phyloP scores from a whole-genome alignment of 2,329 filamentous ascomycete genomes.

The Microcera coccophila region DNA sequence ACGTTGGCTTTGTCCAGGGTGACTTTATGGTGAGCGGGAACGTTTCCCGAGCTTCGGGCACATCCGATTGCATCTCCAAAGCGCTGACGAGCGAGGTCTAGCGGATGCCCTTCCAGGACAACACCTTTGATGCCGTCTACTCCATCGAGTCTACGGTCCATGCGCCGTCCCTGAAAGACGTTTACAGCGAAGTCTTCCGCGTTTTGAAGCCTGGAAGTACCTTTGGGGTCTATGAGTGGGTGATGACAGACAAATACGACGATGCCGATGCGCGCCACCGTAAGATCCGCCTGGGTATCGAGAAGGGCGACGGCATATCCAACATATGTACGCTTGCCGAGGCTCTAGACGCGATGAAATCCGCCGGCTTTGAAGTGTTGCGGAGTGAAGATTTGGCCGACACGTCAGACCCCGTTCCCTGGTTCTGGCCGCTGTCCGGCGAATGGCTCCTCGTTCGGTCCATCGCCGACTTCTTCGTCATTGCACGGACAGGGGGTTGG shows the following conservation, averaged over 20 bases:
- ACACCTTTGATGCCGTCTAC: slow-evolving; percentile 91
- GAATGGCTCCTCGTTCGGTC: slow-evolving; percentile 78
- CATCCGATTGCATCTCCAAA: not conserved
- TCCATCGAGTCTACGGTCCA: slow-evolving; percentile 97
- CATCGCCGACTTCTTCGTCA: slow-evolving; percentile 75
- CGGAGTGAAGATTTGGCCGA: slow-evolving; percentile 83
- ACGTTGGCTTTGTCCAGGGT: slow-evolving; percentile 85
- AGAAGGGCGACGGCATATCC: slow-evolving; percentile 92
- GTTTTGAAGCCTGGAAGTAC: slow-evolving; percentile 93
- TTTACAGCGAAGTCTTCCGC: slow-evolving; percentile 91
- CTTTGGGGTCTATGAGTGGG: slow-evolving; percentile 98
- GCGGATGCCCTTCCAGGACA: slow-evolving; percentile 93
- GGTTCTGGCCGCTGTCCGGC: slow-evolving; percentile 91
- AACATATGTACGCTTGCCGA: slow-evolving; percentile 92
- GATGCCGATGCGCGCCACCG: slow-evolving; percentile 83
- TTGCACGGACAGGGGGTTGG: slow-evolving; percentile 83
- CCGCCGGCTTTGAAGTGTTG: slow-evolving; percentile 80
- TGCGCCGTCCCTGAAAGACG: slow-evolving; percentile 82
- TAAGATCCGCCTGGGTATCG: slow-evolving; percentile 87
- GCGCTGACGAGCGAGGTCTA: slow-evolving; percentile 26
- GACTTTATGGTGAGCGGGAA: slow-evolving; percentile 74
- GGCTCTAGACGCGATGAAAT: slow-evolving; percentile 75
- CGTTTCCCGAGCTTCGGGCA: too few species aligned
- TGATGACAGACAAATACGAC: slow-evolving; percentile 96
- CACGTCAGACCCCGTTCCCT: slow-evolving; percentile 71